Percentiles rank a stretch among this genome's conserved stretches.
Evolutionary conservation across 495 filamentous ascomycete species (phyloP).

Genomic region (Aspergillus diversus): DNA sequence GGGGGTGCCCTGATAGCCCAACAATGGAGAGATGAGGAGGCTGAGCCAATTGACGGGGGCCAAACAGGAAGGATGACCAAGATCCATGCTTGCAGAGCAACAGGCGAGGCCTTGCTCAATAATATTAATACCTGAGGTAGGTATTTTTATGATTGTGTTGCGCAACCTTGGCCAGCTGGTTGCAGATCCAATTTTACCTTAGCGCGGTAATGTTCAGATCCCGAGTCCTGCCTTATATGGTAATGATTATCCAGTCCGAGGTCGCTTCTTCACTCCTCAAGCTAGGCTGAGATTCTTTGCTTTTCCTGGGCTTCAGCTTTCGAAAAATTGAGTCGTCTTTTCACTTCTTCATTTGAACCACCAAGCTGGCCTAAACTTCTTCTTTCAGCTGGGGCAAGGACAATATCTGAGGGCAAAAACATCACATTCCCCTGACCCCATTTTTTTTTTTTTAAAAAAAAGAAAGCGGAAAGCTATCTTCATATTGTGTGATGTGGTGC

Average conservation of each 20-base stretch:
- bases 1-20: background rate
- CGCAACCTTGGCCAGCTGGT: background rate
- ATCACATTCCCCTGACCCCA: too few species aligned
- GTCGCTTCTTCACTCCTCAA: background rate
- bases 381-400: too few species aligned
- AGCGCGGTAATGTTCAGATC: background rate
- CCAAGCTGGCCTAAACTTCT: too few species aligned
- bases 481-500: too few species aligned
- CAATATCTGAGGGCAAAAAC: too few species aligned
- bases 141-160: too few species aligned
- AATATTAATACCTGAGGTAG: too few species aligned
- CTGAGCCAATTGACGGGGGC: background rate
- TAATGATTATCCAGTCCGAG: background rate
- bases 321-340: background rate
- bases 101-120: too few species aligned
- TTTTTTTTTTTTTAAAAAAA: too few species aligned
- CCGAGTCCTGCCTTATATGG: background rate
- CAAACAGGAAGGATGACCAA: background rate
- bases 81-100: background rate
- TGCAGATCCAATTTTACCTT: slow-evolving; percentile 8
- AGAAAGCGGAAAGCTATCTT: too few species aligned
- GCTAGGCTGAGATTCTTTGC: background rate
- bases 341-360: background rate
- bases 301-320: background rate
- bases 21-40: background rate